Base-by-base conservation (phyloP, 192 early-diverging fungal genomes). In the Mortierella hygrophila region DNA sequence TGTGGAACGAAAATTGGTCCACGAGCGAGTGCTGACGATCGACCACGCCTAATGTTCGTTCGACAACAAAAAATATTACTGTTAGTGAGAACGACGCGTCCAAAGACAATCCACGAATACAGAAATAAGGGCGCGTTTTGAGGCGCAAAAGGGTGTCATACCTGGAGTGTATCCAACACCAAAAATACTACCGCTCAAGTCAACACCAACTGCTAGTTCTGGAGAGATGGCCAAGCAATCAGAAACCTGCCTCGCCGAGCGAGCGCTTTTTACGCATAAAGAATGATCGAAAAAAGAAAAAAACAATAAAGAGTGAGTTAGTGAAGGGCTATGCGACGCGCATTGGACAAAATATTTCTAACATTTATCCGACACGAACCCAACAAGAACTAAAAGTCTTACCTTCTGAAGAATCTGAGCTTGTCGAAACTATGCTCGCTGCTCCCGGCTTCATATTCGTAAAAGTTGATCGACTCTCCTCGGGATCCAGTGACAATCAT, bases 401-500 rank as follows among this genome's bases (percentile, higher is more conserved):
- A 82, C 80, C 80, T 82, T 26, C 44, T 86, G 9, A 86, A 68
- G 29, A 86, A 86, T 26, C 23, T 26, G 18, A 86, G 71, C 65
- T 60, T 86, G 63, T 86, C 84, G 7, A 46, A 26, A 42, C n/a
- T 71, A 5, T 44, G 15, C 6, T 78, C 79, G 20, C 74, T 42
- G 29, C 10, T 20, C 4, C 63, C 75, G 23, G 65, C n/a, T 57
- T 77, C 70, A 71, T 86, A 74, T 46, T 81, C 84, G n/a, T 86
- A 86, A 76, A 86, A 86, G 41, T 57, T 78, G 13, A 81, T 80
- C 11, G 79, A 76, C 46, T 86, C 84, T 1, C 84, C 79, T 60
- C 76, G 68, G 21, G 84, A 86, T 7, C 84, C 84, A 26, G 84
- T 86, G 35, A 79, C 77, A 55, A 86, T 81, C 78, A 78, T 86